These are phyloP conservation scores for Heimioporus punctisporus DNA, from an alignment of 1,284 basidiomycete genomes.

Conservation along the genomic window DNA sequence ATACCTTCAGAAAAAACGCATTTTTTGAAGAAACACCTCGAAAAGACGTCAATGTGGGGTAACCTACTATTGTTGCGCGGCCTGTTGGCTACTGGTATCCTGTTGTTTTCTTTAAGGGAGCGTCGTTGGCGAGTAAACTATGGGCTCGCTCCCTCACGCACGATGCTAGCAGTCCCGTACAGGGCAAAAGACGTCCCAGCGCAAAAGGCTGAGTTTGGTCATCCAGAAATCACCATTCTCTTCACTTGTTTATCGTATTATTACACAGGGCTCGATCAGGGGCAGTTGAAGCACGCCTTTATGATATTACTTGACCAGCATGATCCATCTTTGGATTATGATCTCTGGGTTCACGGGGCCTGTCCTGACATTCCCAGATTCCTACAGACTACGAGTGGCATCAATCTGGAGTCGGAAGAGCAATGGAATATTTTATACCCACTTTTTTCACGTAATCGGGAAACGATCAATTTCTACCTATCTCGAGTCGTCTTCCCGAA, in stretches of 20 bases:
- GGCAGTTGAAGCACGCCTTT: conserved; percentile 41
- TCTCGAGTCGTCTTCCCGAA: conserved; percentile 19
- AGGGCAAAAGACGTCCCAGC: background rate
- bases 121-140: conserved; percentile 51
- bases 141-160: conserved; percentile 43
- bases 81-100: conserved; percentile 40
- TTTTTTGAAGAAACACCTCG: conserved; percentile 12
- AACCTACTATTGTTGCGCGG: conserved; percentile 44
- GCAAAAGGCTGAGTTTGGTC: background rate
- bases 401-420: conserved; percentile 32
- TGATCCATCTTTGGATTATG: conserved; percentile 44
- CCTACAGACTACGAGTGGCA: conserved; percentile 15
- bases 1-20: conserved; percentile 17
- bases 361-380: conserved; percentile 22
- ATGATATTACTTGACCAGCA: conserved; percentile 40
- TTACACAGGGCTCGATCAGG: conserved; percentile 42
- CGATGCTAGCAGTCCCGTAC: conserved; percentile 12
- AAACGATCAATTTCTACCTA: conserved; percentile 49
- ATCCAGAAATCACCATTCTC: background rate
- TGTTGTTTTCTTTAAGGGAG: conserved; percentile 18
- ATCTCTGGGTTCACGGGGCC: conserved; percentile 39
- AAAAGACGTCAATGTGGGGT: conserved; percentile 25
- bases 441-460: conserved; percentile 38
- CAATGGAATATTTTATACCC: conserved; percentile 38
- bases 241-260: conserved; percentile 26